Evolutionary conservation across 108 stramenopile species (phyloP).

Genomic region (Cyclotella cryptica): DNA sequence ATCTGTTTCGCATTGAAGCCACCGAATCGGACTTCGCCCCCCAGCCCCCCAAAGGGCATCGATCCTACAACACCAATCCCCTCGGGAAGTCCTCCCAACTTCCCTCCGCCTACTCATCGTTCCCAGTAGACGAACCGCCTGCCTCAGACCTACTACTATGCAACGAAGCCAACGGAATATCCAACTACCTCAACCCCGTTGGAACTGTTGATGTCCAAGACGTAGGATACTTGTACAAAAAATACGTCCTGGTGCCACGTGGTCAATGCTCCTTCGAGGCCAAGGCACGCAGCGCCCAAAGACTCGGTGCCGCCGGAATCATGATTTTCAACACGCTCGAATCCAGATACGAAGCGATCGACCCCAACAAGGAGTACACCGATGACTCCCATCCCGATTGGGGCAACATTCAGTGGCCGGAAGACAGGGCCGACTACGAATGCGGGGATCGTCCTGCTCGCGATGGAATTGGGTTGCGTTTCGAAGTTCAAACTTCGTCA

Average conservation of each 20-base stretch:
- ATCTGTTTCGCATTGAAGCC: constrained; percentile 39
- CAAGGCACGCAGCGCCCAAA: constrained; percentile 71
- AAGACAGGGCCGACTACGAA: constrained; percentile 76
- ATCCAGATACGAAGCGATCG: constrained; percentile 57
- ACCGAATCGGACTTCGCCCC: constrained; percentile 25
- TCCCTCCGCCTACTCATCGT: constrained; percentile 2
- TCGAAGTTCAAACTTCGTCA: constrained; percentile 55
- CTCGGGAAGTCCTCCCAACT: constrained; percentile 1
- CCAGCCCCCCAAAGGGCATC: constrained; percentile 25
- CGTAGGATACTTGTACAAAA: constrained; percentile 5
- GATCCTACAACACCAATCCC: constrained; percentile 13
- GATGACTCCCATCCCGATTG: constrained; percentile 27
- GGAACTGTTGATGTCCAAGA: constrained; percentile 23
- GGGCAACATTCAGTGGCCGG: constrained; percentile 40
- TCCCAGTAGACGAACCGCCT: constrained; percentile 40
- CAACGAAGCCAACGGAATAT: constrained; percentile 24
- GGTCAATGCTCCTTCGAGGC: constrained; percentile 79
- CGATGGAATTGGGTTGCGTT: constrained; percentile 25
- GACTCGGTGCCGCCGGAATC: constrained; percentile 66
- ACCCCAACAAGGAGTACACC: constrained; percentile 23
- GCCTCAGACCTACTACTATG: constrained; percentile 61
- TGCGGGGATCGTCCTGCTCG: constrained; percentile 44
- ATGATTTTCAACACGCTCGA: constrained; percentile 71
- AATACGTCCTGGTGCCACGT: constrained; percentile 65
- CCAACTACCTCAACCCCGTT: constrained; percentile 12